A percentile compares a stretch with the other conserved stretches of the same genome.
Conservation (phyloP, 1,284 basidiomycete genomes). For the Bondarzewia mesenterica region DNA sequence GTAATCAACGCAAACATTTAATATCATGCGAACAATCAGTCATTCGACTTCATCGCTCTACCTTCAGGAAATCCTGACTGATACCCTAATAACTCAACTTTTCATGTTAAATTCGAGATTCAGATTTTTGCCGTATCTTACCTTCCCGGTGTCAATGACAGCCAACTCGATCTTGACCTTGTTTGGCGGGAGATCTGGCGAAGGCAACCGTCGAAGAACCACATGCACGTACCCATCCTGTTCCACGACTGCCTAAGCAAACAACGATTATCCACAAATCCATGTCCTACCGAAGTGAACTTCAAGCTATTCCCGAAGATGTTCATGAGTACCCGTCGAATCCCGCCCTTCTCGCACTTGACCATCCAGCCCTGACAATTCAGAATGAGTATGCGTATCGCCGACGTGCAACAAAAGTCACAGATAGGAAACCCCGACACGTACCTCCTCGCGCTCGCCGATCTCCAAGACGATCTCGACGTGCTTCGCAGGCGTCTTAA, state of each 20-base stretch:
- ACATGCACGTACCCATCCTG: constrained; percentile 87
- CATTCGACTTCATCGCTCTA: constrained; percentile 18
- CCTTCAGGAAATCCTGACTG: constrained; percentile 81
- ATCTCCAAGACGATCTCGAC: constrained; percentile 90
- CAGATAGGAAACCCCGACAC: not conserved
- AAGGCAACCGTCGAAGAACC: constrained; percentile 67
- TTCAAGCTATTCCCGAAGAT: constrained; percentile 93
- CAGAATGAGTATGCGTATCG: not conserved
- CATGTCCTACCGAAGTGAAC: constrained; percentile 63
- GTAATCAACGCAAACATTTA: constrained; percentile 3
- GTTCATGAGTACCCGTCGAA: constrained; percentile 92
- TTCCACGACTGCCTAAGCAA: constrained; percentile 10
- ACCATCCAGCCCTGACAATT: constrained; percentile 72
- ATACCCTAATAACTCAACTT: constrained; percentile 52
- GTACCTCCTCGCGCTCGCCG: constrained; percentile 59
- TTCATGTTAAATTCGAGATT: constrained; percentile 3
- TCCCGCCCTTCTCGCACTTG: constrained; percentile 87
- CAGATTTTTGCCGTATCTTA: constrained; percentile 17
- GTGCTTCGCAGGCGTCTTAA: constrained; percentile 25
- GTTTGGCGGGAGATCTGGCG: constrained; percentile 39
- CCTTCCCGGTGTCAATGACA: constrained; percentile 89
- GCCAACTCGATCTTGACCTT: constrained; percentile 77
- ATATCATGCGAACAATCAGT: not conserved
- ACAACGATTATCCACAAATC: not conserved
- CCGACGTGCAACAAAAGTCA: not conserved